Percentiles rank a stretch among this genome's conserved stretches.
Conservation (phyloP, 140 eudicot genomes). For the Erigeron philadelphicus region DNA sequence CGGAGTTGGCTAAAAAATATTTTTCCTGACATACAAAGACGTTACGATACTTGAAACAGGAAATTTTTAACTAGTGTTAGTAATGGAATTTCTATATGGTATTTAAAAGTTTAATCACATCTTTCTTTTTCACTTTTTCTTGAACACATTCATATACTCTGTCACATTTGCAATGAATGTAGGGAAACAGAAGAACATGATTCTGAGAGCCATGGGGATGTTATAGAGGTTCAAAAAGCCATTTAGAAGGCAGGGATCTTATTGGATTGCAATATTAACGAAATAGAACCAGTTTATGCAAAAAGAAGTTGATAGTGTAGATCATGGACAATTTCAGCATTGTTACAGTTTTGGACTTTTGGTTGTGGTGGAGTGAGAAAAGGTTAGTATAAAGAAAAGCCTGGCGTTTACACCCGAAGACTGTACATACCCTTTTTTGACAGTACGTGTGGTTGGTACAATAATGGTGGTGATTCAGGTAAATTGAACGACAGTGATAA, state of each 20-base stretch:
- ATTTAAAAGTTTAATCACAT: slow-evolving; percentile 1
- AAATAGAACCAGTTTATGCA: slow-evolving; percentile 23
- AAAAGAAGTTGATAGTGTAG: slow-evolving; percentile 13
- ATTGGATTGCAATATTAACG: slow-evolving; percentile 25
- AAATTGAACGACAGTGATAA: neutral
- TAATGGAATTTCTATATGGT: neutral
- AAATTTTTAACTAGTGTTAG: slow-evolving; percentile 6
- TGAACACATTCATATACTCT: neutral
- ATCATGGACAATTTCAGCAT: neutral
- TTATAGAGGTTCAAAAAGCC: slow-evolving; percentile 14
- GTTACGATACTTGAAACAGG: neutral
- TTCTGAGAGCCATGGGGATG: slow-evolving; percentile 20
- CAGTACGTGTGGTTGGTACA: neutral
- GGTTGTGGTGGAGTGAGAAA: slow-evolving; percentile 16
- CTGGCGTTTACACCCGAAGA: neutral
- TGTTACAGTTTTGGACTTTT: slow-evolving; percentile 18
- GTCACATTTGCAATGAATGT: slow-evolving; percentile 10
- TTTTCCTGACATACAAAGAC: no score
- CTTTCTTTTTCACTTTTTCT: slow-evolving; percentile 4
- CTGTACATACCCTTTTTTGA: neutral
- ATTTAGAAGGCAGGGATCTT: slow-evolving; percentile 32
- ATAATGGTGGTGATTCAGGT: slow-evolving; percentile 7
- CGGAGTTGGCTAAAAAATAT: no score
- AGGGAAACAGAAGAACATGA: slow-evolving; percentile 23
- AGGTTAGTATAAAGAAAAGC: neutral